Conservation (phyloP, 2,329 filamentous ascomycete genomes). For the Fusarium musae region DNA sequence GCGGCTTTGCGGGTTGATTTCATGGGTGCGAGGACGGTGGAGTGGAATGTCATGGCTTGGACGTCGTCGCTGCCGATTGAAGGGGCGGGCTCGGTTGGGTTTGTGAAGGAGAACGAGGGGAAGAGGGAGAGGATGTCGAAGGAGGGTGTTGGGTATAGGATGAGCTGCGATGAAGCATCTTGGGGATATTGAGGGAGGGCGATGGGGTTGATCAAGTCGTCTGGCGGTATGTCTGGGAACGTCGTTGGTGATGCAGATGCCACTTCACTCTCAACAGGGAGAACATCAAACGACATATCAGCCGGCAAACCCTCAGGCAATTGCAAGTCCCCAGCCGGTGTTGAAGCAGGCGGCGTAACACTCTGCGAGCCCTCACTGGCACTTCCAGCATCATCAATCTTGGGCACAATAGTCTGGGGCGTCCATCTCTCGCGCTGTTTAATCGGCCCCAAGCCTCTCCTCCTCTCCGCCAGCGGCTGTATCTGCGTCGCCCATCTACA, state of each 20-base stretch:
- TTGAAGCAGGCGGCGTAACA: not conserved
- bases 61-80: constrained; percentile 14
- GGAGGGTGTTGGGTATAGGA: not conserved
- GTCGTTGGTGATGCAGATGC: not conserved
- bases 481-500: not conserved
- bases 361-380: not conserved
- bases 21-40: constrained; percentile 13
- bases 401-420: not conserved
- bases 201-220: not conserved
- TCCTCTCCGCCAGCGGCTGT: constrained; percentile 5
- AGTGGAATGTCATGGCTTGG: constrained; percentile 17
- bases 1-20: constrained; percentile 10
- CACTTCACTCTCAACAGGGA: rapidly evolving
- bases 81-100: not conserved
- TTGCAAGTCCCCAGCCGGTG: not conserved
- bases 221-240: not conserved
- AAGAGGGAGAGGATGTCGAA: constrained; percentile 5
- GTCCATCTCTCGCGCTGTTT: constrained; percentile 1
- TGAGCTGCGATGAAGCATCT: not conserved
- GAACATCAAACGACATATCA: not conserved
- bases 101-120: constrained; percentile 7
- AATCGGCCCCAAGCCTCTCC: not conserved
- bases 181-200: not conserved
- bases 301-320: rapidly evolving
- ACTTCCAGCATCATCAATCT: not conserved